Conservation (phyloP, 345 rosid species). For the Jatropha curcas region DNA sequence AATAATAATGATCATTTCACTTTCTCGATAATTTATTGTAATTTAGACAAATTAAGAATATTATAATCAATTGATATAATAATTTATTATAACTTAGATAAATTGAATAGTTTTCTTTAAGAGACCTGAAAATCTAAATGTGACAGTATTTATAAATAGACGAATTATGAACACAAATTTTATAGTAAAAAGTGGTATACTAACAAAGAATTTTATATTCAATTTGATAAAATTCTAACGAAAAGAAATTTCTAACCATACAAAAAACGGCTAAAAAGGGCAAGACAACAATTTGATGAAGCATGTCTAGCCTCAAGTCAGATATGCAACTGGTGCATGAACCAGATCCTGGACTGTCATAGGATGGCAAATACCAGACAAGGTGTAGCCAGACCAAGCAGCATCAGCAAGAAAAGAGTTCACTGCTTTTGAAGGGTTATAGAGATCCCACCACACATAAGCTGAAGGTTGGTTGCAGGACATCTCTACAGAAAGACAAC, state of each 20-base stretch:
- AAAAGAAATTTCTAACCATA: neutral
- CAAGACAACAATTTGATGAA: neutral
- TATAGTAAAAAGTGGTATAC: neutral
- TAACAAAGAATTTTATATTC: neutral
- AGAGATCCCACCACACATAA: conserved; percentile 74
- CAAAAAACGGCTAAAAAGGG: no score
- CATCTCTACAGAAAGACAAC: conserved; percentile 56
- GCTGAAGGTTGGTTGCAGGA: conserved; percentile 47
- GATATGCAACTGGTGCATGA: conserved; percentile 4
- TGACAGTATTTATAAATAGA: no score
- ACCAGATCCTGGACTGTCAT: conserved; percentile 37
- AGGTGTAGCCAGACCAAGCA: conserved; percentile 50
- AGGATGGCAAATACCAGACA: conserved; percentile 51
- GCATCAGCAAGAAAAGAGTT: conserved; percentile 56
- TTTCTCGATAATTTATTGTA: no score
- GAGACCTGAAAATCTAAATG: no score
- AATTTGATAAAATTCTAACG: neutral
- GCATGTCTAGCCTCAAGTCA: conserved; percentile 3
- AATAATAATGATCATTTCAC: no score
- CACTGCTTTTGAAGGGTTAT: conserved; percentile 53
- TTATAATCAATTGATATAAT: no score
- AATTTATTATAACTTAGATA: no score
- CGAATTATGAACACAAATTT: no score
- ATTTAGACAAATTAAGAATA: no score
- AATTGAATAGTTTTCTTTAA: no score